A percentile compares a stretch with the other conserved stretches of the same genome.
These are phyloP conservation scores for Lathyrus aphaca DNA, from an alignment of 306 rosid species.

Conservation along the genomic window DNA sequence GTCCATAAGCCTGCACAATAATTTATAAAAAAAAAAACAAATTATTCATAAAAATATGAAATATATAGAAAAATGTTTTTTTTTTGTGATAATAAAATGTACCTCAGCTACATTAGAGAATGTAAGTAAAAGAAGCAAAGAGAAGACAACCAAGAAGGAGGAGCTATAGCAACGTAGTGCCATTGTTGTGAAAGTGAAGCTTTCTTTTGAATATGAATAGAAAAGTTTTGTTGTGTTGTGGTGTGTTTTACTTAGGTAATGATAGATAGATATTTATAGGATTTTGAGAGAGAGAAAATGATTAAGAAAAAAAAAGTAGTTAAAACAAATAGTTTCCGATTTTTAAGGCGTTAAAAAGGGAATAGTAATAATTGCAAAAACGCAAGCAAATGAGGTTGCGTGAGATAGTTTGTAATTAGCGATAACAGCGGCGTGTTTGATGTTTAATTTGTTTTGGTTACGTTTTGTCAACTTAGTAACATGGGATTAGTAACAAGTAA, in stretches of 20 bases:
- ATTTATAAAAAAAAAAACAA: neutral
- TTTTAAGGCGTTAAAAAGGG: conserved; percentile 58
- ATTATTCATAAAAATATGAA: no score
- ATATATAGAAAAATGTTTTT: neutral
- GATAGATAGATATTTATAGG: conserved; percentile 50
- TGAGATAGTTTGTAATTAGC: conserved; percentile 42
- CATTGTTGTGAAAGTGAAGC: conserved; percentile 36
- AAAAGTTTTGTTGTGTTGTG: neutral
- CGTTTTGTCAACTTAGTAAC: conserved; percentile 48
- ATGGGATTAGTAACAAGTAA: conserved; percentile 6
- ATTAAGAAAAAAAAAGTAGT: neutral
- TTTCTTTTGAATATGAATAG: neutral
- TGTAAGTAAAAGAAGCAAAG: conserved; percentile 65
- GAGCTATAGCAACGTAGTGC: conserved; percentile 48
- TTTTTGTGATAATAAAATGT: neutral
- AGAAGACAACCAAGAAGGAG: conserved; percentile 46
- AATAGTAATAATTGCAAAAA: neutral
- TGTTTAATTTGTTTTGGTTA: conserved; percentile 42
- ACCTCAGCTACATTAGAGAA: conserved; percentile 67
- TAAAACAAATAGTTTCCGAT: conserved; percentile 31
- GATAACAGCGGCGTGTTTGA: conserved; percentile 56
- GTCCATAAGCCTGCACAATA: conserved; percentile 50
- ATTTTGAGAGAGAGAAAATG: neutral
- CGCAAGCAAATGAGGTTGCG: conserved; percentile 18
- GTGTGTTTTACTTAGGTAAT: neutral